These are phyloP conservation scores for Podospora appendiculata DNA, from an alignment of 495 filamentous ascomycete species.

Conservation along the genomic window DNA sequence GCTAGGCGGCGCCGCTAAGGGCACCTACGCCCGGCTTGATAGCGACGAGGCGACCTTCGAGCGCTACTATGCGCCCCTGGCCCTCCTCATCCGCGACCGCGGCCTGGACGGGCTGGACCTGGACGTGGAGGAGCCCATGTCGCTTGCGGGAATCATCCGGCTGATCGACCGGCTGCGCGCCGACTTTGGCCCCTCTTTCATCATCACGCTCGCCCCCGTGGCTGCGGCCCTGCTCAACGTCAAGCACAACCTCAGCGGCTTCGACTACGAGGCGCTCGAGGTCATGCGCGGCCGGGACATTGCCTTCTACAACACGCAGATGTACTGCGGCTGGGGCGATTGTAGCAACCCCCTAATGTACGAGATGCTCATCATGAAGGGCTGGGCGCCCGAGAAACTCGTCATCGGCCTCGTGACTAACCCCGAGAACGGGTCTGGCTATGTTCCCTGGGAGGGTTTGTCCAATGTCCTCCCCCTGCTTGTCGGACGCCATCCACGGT, in stretches of 20 bases:
- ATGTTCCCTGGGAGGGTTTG: conserved; percentile 26
- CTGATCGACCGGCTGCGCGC: conserved; percentile 67
- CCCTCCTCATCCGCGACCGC: conserved; percentile 49
- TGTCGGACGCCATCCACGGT: conserved; percentile 28
- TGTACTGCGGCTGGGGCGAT: conserved; percentile 79
- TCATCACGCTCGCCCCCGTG: conserved; percentile 74
- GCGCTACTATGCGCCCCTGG: conserved; percentile 56
- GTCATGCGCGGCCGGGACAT: conserved; percentile 56
- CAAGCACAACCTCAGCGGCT: conserved; percentile 58
- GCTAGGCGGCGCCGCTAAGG: conserved; percentile 74
- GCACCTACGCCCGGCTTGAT: conserved; percentile 60
- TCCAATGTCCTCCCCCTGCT: conserved; percentile 28
- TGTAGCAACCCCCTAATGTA: conserved; percentile 46
- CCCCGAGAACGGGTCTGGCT: conserved; percentile 55
- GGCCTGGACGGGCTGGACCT: conserved; percentile 70
- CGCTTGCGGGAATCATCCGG: conserved; percentile 58
- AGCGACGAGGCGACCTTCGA: conserved; percentile 48
- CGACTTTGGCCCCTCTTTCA: conserved; percentile 64
- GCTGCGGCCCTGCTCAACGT: conserved; percentile 57
- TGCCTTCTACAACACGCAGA: conserved; percentile 77
- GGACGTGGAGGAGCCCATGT: conserved; percentile 77
- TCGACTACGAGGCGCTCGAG: conserved; percentile 68
- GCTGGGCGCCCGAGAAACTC: conserved; percentile 64
- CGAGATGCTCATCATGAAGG: conserved; percentile 69
- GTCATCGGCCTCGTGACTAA: conserved; percentile 71